Conservation (phyloP, 1,139 yeast species). For the Neolecta irregularis region DNA sequence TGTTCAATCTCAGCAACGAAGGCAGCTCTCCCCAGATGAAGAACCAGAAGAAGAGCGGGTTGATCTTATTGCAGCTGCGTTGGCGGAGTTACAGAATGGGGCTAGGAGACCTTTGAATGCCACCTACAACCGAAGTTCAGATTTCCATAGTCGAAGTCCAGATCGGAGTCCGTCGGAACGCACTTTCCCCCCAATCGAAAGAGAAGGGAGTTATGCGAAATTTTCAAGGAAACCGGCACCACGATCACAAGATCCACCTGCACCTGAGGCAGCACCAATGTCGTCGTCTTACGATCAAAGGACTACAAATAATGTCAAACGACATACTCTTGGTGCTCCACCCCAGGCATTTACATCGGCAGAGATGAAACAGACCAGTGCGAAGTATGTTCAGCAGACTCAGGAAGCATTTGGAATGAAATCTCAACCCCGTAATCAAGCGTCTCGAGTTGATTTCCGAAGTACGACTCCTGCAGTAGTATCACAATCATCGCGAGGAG, state of each 20-base stretch:
- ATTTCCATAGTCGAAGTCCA: too few relatives aligned
- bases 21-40: slow-evolving; percentile 1
- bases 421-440: slow-evolving; percentile 2
- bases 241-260: too few relatives aligned
- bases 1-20: slow-evolving; percentile 15
- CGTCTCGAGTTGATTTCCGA: not conserved
- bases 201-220: too few relatives aligned
- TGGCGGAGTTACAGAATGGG: slow-evolving; percentile 42
- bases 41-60: slow-evolving; percentile 14
- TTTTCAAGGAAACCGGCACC: too few relatives aligned
- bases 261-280: too few relatives aligned
- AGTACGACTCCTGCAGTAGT: too few relatives aligned
- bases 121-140: slow-evolving; percentile 5
- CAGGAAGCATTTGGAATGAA: slow-evolving; percentile 21
- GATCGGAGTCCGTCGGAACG: too few relatives aligned
- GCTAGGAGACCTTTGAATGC: slow-evolving; percentile 4
- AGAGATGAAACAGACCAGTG: slow-evolving; percentile 23
- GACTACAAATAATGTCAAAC: slow-evolving; percentile 1
- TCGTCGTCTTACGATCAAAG: too few relatives aligned
- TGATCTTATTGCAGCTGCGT: slow-evolving; percentile 40
- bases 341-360: slow-evolving; percentile 24
- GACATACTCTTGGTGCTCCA: slow-evolving; percentile 12
- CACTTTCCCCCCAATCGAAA: too few relatives aligned
- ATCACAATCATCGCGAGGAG: too few relatives aligned
- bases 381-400: slow-evolving; percentile 20